Evolutionary conservation across 139 green algal species (phyloP), one percentile per base, ranked within the genome.

Genomic region (Auxenochlorella pyrenoidosa): DNA sequence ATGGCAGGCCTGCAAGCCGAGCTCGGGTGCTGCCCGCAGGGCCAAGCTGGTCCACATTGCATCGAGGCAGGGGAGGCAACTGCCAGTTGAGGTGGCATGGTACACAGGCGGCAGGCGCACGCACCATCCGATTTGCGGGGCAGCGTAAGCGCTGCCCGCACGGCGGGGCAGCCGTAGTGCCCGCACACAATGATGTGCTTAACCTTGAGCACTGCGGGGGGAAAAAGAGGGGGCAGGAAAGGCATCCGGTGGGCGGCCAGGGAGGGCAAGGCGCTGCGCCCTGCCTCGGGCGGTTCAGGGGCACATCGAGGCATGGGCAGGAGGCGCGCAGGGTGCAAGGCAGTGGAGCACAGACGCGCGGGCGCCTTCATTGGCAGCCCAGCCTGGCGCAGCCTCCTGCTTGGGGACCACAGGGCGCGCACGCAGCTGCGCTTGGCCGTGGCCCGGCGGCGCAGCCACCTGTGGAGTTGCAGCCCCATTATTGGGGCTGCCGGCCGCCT

Each of bases 121-220:
- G 54, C 75, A 81, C 81, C 81, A 18, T 71, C 38, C 30, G 63
- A 66, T 41, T 65, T 78, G 65, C 66, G 43, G 36, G 94, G 89
- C 85, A 95, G 82, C 19, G 59, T 89, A 40, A 97, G 88, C 5
- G 95, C 79, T 0, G 63, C 66, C 21, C 93, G 92, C 84, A 93
- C 91, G 0, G 95, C 95, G 30, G 93, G 94, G 89, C 95, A 97
- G 87, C 92, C 92, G 88, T 96, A 95, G 89, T 97, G 95, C 18
- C 95, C 95, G 84, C 93, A 96, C 58, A 97, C 84, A 34, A 97
- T 95, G 65, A 97, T 87, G 84, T 95, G 94, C 81, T 93, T 94
- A 16, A 96, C 94, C 85, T 95, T 95, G 44, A 97, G 89, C 58
- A 84, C 76, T 82, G 76, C 76, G 66, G 76, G 28, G 75, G 28